These are phyloP conservation scores for Trichoderma pleuroti DNA, from an alignment of 2,329 filamentous ascomycete genomes.

Conservation along the genomic window DNA sequence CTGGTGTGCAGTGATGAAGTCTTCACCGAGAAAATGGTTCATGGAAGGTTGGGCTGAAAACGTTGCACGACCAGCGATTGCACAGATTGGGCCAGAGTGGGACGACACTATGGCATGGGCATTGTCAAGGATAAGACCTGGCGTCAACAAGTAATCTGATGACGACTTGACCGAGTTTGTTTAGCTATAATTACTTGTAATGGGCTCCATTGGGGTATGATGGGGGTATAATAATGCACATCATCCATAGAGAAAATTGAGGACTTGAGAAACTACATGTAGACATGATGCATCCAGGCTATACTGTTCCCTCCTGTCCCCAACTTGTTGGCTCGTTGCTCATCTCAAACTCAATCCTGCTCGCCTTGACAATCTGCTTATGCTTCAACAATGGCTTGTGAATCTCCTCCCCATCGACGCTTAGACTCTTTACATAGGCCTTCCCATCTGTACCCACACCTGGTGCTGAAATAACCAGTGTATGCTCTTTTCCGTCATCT, in stretches of 20 bases:
- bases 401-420: slow-evolving; percentile 37
- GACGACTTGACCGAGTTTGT: fast-evolving
- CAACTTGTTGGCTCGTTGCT: slow-evolving; percentile 33
- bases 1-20: slow-evolving; percentile 11
- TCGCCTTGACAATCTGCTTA: slow-evolving; percentile 37
- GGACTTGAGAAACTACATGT: background rate
- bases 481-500: slow-evolving; percentile 19
- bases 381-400: slow-evolving; percentile 38
- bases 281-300: background rate
- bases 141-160: background rate
- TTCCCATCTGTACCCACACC: slow-evolving; percentile 36
- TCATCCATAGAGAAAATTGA: background rate
- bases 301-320: slow-evolving; percentile 19
- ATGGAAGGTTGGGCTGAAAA: slow-evolving; percentile 6
- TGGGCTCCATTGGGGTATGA: background rate
- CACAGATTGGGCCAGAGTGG: background rate
- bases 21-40: slow-evolving; percentile 5
- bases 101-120: background rate
- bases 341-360: slow-evolving; percentile 44
- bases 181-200: background rate
- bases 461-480: slow-evolving; percentile 39
- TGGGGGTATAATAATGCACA: background rate
- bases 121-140: background rate
- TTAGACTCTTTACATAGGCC: slow-evolving; percentile 39
- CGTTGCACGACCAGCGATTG: background rate